Evolutionary conservation across 768 basidiomycete species (phyloP).

Genomic region (Polyporus arcularius): DNA sequence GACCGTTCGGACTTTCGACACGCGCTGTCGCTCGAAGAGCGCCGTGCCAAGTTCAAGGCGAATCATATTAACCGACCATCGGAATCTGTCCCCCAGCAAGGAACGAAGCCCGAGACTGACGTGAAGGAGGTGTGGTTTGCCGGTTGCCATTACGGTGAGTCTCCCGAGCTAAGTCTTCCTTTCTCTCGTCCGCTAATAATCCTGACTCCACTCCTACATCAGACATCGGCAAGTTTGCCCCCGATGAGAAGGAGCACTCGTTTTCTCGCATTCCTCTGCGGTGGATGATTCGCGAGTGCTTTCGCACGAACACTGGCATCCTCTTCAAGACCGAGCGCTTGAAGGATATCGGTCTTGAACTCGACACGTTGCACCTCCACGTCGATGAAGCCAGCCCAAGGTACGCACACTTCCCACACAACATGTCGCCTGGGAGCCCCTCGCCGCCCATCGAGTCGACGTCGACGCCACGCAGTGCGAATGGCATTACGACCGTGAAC

Average conservation of each 20-base stretch:
- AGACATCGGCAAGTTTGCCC: constrained; percentile 75
- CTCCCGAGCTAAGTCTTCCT: too few species aligned
- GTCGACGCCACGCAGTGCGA: constrained; percentile 2
- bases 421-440: not conserved
- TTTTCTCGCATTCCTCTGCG: constrained; percentile 72
- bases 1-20: constrained; percentile 69
- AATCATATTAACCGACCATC: constrained; percentile 31
- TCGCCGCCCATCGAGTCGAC: constrained; percentile 2
- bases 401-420: not conserved
- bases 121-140: constrained; percentile 83
- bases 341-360: constrained; percentile 34
- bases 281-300: constrained; percentile 52
- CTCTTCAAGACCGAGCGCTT: constrained; percentile 35
- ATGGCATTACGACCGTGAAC: too few species aligned
- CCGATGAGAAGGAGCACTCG: constrained; percentile 54
- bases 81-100: constrained; percentile 41
- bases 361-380: constrained; percentile 25
- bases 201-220: not conserved
- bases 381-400: constrained; percentile 6
- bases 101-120: constrained; percentile 54
- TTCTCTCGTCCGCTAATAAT: too few species aligned
- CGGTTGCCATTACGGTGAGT: constrained; percentile 71
- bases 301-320: constrained; percentile 50
- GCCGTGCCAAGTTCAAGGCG: constrained; percentile 54
- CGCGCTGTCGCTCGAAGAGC: constrained; percentile 73